Conservation (phyloP, 2,329 filamentous ascomycete species). For the Penicillium italicum region DNA sequence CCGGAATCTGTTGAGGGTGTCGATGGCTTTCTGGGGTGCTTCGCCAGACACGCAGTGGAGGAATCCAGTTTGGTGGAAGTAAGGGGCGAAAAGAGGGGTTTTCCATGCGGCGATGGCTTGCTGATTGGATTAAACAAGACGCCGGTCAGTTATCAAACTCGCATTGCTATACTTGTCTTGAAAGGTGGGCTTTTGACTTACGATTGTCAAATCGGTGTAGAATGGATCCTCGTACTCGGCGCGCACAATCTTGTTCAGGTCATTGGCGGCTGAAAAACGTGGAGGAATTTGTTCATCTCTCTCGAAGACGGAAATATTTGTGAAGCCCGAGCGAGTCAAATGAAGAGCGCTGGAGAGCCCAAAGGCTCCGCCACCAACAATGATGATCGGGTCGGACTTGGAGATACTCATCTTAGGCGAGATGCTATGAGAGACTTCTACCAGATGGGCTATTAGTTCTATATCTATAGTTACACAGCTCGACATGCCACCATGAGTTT, state of each 20-base stretch:
- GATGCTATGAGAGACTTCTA: neutral
- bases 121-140: too few relatives aligned
- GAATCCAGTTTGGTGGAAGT: slow-evolving; percentile 53
- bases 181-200: slow-evolving; percentile 30
- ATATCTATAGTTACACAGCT: slow-evolving; percentile 9
- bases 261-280: slow-evolving; percentile 54
- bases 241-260: slow-evolving; percentile 60
- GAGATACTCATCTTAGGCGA: slow-evolving; percentile 13
- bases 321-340: slow-evolving; percentile 45
- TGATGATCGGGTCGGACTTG: slow-evolving; percentile 27
- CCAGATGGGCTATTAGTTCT: neutral
- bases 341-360: slow-evolving; percentile 51
- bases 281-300: slow-evolving; percentile 46
- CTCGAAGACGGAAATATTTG: slow-evolving; percentile 50
- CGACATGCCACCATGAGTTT: neutral
- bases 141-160: neutral
- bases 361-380: slow-evolving; percentile 49
- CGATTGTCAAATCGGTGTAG: slow-evolving; percentile 54
- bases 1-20: slow-evolving; percentile 45
- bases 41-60: slow-evolving; percentile 50
- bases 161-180: neutral
- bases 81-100: slow-evolving; percentile 52
- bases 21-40: slow-evolving; percentile 49
- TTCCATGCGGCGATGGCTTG: slow-evolving; percentile 54
- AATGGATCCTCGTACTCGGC: slow-evolving; percentile 58